A percentile compares a stretch with the other conserved stretches of the same genome.
phyloP scores from a whole-genome alignment of 2,329 filamentous ascomycete species.

The Alternaria sp. region DNA sequence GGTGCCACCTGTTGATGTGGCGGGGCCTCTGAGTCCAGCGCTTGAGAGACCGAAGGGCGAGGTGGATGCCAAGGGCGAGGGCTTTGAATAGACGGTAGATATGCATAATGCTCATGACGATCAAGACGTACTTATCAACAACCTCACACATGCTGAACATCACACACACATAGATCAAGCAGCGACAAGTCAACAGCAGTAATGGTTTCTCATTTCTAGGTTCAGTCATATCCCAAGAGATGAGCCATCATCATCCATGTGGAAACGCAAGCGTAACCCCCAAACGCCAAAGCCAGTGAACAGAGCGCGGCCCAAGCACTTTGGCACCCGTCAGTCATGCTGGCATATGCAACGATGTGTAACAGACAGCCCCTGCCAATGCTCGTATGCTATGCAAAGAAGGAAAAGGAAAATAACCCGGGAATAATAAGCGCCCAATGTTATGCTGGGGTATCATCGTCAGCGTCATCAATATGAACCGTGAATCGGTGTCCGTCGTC shows the following conservation, averaged over 20 bases:
- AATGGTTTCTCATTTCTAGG: not conserved
- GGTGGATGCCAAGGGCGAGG: slow-evolving; percentile 33
- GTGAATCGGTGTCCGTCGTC: slow-evolving; percentile 10
- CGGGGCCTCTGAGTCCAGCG: slow-evolving; percentile 38
- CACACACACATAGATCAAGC: not conserved
- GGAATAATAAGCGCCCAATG: slow-evolving; percentile 31
- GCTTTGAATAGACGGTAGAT: slow-evolving; percentile 35
- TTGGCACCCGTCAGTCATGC: slow-evolving; percentile 40
- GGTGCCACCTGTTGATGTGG: slow-evolving; percentile 33
- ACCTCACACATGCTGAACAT: not conserved
- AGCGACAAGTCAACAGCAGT: not conserved
- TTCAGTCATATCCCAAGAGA: not conserved
- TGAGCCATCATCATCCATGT: not conserved
- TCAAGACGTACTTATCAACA: not conserved
- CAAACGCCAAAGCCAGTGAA: slow-evolving; percentile 38
- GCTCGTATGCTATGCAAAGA: slow-evolving; percentile 42
- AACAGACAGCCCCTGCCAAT: slow-evolving; percentile 23
- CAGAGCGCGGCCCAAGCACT: slow-evolving; percentile 45
- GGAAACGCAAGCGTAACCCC: not conserved
- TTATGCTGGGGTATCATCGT: slow-evolving; percentile 35
- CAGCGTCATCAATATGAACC: slow-evolving; percentile 14
- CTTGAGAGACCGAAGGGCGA: slow-evolving; percentile 32
- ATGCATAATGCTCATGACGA: slow-evolving; percentile 6
- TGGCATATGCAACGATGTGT: slow-evolving; percentile 31
- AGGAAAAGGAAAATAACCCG: slow-evolving; percentile 17